Evolutionary conservation across 2,329 filamentous ascomycete species (phyloP).

Genomic region (Lasiodiplodia hormozganensis): DNA sequence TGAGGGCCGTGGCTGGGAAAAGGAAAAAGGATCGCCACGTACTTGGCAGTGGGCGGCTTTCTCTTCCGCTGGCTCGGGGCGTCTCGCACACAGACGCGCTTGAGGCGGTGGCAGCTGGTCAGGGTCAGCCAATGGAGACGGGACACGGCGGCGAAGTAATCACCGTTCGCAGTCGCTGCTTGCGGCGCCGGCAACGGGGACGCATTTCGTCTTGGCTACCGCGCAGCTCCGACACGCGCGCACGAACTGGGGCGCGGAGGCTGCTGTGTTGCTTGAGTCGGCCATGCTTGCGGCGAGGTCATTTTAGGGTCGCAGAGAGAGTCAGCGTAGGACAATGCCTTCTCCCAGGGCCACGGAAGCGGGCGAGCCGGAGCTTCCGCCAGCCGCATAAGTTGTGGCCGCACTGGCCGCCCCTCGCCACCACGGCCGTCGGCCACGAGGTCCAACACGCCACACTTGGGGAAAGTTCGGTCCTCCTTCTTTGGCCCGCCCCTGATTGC

Average conservation of each 20-base stretch:
- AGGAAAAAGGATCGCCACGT: conserved; percentile 19
- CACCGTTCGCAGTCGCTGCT: conserved; percentile 29
- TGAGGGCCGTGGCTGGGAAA: conserved; percentile 4
- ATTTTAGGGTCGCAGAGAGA: background rate
- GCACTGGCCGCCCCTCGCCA: conserved; percentile 2
- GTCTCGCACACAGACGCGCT: conserved; percentile 21
- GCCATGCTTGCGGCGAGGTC: conserved; percentile 11
- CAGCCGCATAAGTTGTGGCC: conserved; percentile 11
- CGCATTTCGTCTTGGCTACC: conserved; percentile 30
- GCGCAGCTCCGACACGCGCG: conserved; percentile 28
- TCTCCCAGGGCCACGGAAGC: background rate
- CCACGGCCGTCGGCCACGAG: background rate
- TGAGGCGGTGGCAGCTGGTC: conserved; percentile 24
- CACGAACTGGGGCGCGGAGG: conserved; percentile 10
- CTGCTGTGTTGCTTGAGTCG: background rate
- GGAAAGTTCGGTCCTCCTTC: conserved; percentile 8
- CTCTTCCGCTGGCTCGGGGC: conserved; percentile 26
- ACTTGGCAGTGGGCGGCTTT: conserved; percentile 29
- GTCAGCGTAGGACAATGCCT: background rate
- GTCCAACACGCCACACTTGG: background rate
- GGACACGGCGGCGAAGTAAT: conserved; percentile 14
- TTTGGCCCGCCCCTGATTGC: background rate
- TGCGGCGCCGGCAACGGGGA: background rate
- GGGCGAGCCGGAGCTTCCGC: conserved; percentile 16
- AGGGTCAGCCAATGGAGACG: conserved; percentile 9